Evolutionary conservation across 192 early-diverging fungal species (phyloP), one percentile per base, ranked within the genome.

Genomic region (Rhizophagus prolifer): DNA sequence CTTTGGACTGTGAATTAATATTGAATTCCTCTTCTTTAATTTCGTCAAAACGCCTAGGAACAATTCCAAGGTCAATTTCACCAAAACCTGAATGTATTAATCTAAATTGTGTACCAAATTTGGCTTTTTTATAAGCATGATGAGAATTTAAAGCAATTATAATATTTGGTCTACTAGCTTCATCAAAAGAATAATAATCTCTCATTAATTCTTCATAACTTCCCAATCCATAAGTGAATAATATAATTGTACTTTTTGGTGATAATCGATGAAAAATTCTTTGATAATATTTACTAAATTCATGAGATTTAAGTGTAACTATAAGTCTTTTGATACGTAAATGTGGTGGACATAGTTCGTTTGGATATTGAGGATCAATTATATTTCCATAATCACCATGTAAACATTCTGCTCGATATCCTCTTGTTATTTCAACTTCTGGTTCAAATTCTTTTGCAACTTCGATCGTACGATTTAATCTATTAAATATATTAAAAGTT

Each of bases 121-220:
- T 36, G 2, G 30, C n/a, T 67, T 10, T 67, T 34, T 38, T 72
- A 54, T 54, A 50, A 72, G 10, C 23, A 28, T 28, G n/a, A 72
- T 72, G 70, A 26, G 70, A 25, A 19, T 44, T 19, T 28, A 21
- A n/a, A 10, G 28, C 70, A 19, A 72, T 47, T 21, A 72, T 23
- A 54, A 72, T 54, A 46, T 72, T 72, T 72, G 70, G 70, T 21
- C 70, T 47, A 16, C 30, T 21, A 19, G 30, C 28, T 58, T 47
- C 47, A 21, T 72, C 46, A 21, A 31, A n/a, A 36, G 31, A 6
- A 50, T 50, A 72, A 58, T 38, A 72, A 21, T 47, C 31, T 58
- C 44, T 26, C 54, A 72, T 72, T 34, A 72, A 58, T 28, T 72
- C 70, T 58, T 72, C 70, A 34, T 72, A 72, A 58, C 16, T 58